Evolutionary conservation across 768 basidiomycete species (phyloP).

Genomic region (Baorangia bicolor): DNA sequence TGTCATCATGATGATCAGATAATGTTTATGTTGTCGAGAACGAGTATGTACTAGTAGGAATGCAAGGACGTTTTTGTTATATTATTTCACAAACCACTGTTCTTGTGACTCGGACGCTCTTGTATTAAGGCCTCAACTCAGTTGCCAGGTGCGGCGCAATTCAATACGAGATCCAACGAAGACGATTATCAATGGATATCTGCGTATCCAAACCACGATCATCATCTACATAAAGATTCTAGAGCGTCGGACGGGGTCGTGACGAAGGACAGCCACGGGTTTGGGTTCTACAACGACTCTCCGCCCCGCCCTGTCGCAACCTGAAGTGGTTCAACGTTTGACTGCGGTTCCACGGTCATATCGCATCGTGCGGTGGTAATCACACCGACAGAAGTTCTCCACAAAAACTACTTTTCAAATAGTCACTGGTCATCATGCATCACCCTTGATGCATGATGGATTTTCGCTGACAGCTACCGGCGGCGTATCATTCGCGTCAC

Average conservation of each 20-base stretch:
- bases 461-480: background rate
- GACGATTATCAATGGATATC: background rate
- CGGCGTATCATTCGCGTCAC: background rate
- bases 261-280: background rate
- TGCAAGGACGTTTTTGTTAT: conserved; percentile 8
- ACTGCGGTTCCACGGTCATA: conserved; percentile 20
- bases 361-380: conserved; percentile 6
- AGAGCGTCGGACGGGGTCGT: background rate
- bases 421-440: background rate
- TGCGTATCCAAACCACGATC: background rate
- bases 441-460: background rate
- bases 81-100: background rate
- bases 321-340: background rate
- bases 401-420: background rate
- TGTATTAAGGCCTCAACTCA: too few species aligned
- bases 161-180: background rate
- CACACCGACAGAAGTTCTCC: background rate
- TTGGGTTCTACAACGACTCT: background rate
- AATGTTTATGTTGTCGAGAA: conserved; percentile 3
- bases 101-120: too few species aligned
- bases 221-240: background rate
- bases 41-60: conserved; percentile 8
- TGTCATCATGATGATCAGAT: conserved; percentile 1
- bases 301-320: background rate
- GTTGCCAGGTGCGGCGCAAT: too few species aligned